Percentiles rank a stretch among this genome's conserved stretches.
Conservation (phyloP, 805 yeast species). For the Cyberlindnera meyerae region DNA sequence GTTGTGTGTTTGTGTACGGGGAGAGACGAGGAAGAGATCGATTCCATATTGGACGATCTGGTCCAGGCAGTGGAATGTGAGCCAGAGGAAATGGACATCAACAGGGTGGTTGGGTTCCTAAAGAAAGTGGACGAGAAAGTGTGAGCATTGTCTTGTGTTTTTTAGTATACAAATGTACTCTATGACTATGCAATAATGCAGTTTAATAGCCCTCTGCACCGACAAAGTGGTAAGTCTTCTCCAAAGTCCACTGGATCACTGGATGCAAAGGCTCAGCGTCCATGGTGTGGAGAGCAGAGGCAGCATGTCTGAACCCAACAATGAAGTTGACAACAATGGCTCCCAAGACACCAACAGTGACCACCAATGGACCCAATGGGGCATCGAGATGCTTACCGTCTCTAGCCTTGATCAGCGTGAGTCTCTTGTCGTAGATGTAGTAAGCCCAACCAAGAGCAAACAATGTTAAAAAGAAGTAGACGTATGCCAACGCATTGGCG, state of each 20-base stretch:
- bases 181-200: no score
- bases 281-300: slow-evolving; percentile 14
- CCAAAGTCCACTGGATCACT: slow-evolving; percentile 27
- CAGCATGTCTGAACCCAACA: slow-evolving; percentile 50
- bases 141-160: no score
- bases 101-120: slow-evolving; percentile 50
- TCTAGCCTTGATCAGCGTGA: slow-evolving; percentile 70
- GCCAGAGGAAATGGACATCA: slow-evolving; percentile 61
- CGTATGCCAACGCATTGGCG: slow-evolving; percentile 69
- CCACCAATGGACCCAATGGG: slow-evolving; percentile 79
- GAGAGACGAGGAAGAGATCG: slow-evolving; percentile 76
- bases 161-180: no score
- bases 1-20: slow-evolving; percentile 90
- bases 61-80: slow-evolving; percentile 89
- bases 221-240: slow-evolving; percentile 29
- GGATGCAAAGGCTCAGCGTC: slow-evolving; percentile 20
- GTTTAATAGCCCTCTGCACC: slow-evolving; percentile 25
- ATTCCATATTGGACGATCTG: slow-evolving; percentile 73
- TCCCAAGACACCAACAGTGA: slow-evolving; percentile 62
- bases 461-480: slow-evolving; percentile 74
- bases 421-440: slow-evolving; percentile 63
- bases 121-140: slow-evolving; percentile 37
- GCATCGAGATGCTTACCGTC: slow-evolving; percentile 87
- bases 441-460: slow-evolving; percentile 91
- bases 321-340: slow-evolving; percentile 70